Evolutionary conservation across 1,139 yeast species (phyloP).

Genomic region (Kodamaea sp.): DNA sequence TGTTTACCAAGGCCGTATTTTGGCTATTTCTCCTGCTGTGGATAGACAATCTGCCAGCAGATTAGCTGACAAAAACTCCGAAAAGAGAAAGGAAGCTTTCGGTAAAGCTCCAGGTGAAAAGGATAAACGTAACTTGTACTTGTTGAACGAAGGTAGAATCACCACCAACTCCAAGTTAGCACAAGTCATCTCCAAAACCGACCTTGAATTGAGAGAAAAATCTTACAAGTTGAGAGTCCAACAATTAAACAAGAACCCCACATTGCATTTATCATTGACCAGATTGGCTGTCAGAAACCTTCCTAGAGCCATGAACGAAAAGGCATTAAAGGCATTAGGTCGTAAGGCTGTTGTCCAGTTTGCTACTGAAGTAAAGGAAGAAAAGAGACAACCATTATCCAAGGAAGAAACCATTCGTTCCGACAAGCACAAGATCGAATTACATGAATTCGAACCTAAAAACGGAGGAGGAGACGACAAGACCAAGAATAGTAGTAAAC

Average conservation of each 20-base stretch:
- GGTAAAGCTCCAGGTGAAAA: constrained; percentile 81
- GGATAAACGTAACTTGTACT: constrained; percentile 82
- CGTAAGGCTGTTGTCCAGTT: constrained; percentile 94
- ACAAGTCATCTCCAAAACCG: constrained; percentile 63
- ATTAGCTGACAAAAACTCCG: constrained; percentile 72
- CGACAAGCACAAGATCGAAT: constrained; percentile 55
- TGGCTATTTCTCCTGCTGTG: constrained; percentile 81
- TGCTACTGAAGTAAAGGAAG: constrained; percentile 86
- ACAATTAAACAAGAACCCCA: constrained; percentile 87
- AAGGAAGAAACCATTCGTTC: constrained; percentile 89
- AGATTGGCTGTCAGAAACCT: constrained; percentile 91
- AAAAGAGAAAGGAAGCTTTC: constrained; percentile 67
- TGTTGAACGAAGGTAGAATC: constrained; percentile 93
- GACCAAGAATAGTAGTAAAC: constrained; percentile 66
- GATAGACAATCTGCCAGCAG: constrained; percentile 82
- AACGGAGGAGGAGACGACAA: constrained; percentile 43
- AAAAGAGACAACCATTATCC: constrained; percentile 76
- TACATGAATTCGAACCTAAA: constrained; percentile 30
- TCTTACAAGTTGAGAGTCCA: constrained; percentile 85
- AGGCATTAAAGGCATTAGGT: constrained; percentile 86
- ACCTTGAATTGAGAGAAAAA: constrained; percentile 85
- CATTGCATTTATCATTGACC: constrained; percentile 86
- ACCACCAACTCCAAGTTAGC: constrained; percentile 81
- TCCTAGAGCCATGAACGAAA: constrained; percentile 89
- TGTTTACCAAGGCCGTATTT: constrained; percentile 89